phyloP scores from a whole-genome alignment of 257 asterid genomes.

The Vinca minor region DNA sequence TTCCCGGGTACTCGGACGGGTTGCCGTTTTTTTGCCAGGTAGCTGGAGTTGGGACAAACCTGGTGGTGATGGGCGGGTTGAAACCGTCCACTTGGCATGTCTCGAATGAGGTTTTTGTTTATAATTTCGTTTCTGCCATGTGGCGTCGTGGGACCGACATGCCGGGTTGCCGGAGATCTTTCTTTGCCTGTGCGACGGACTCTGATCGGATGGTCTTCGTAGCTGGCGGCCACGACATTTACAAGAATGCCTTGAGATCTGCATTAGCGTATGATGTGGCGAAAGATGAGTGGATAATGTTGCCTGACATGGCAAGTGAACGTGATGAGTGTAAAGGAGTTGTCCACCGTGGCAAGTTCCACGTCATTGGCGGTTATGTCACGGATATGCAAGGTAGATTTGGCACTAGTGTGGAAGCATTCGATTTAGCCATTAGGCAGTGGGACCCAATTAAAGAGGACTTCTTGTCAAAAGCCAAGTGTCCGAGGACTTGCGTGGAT shows the following conservation, averaged over 20 bases:
- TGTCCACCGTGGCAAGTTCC: constrained; percentile 42
- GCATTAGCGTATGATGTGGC: constrained; percentile 56
- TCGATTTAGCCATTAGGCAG: constrained; percentile 33
- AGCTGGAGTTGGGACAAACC: constrained; percentile 41
- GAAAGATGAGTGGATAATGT: constrained; percentile 30
- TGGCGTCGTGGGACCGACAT: constrained; percentile 66
- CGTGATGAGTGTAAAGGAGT: constrained; percentile 66
- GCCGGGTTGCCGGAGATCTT: constrained; percentile 51
- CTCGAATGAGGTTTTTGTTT: constrained; percentile 30
- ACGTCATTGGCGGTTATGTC: constrained; percentile 66
- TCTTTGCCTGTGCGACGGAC: constrained; percentile 71
- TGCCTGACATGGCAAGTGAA: constrained; percentile 60
- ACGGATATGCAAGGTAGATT: constrained; percentile 54
- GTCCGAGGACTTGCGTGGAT: constrained; percentile 41
- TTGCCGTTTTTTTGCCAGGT: constrained; percentile 68
- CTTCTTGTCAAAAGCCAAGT: constrained; percentile 28
- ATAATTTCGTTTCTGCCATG: constrained; percentile 40
- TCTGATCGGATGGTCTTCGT: constrained; percentile 36
- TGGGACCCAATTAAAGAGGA: constrained; percentile 39
- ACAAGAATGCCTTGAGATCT: constrained; percentile 55
- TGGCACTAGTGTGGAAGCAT: constrained; percentile 37
- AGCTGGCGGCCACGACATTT: constrained; percentile 76
- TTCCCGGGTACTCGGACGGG: constrained; percentile 41
- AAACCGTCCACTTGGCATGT: constrained; percentile 55
- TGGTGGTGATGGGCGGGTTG: constrained; percentile 70